phyloP scores from a whole-genome alignment of 1,284 basidiomycete species.

The Ganoderma resinaceum region DNA sequence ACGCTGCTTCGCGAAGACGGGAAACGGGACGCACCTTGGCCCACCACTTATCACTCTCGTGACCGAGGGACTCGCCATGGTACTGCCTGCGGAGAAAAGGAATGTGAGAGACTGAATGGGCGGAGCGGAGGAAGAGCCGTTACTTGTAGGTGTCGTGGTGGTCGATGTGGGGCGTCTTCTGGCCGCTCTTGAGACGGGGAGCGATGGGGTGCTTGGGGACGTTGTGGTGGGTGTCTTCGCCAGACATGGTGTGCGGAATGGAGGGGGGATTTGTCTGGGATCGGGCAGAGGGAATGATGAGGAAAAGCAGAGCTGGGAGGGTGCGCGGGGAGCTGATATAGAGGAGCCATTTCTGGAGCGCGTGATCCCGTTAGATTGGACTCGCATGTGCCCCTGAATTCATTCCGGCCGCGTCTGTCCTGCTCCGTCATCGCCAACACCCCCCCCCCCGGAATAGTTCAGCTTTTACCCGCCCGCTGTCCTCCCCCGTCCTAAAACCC shows the following conservation, averaged over 20 bases:
- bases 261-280: background rate
- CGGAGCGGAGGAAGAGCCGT: slow-evolving; percentile 28
- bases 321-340: slow-evolving; percentile 8
- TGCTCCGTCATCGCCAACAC: background rate
- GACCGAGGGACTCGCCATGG: slow-evolving; percentile 78
- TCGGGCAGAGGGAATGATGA: slow-evolving; percentile 3
- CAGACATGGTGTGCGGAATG: slow-evolving; percentile 26
- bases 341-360: slow-evolving; percentile 5
- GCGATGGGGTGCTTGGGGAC: slow-evolving; percentile 66
- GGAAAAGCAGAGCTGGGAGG: background rate
- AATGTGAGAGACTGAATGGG: slow-evolving; percentile 10
- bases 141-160: slow-evolving; percentile 76
- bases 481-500: background rate
- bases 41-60: slow-evolving; percentile 88
- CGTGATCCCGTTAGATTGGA: slow-evolving; percentile 13
- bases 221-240: slow-evolving; percentile 29
- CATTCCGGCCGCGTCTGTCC: background rate
- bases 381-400: slow-evolving; percentile 7
- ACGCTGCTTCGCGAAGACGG: slow-evolving; percentile 7
- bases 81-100: slow-evolving; percentile 39
- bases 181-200: slow-evolving; percentile 65
- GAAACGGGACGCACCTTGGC: slow-evolving; percentile 62
- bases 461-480: background rate
- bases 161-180: slow-evolving; percentile 76
- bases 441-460: background rate